phyloP scores from a whole-genome alignment of 345 rosid genomes.

The Pelargonium nanum region DNA sequence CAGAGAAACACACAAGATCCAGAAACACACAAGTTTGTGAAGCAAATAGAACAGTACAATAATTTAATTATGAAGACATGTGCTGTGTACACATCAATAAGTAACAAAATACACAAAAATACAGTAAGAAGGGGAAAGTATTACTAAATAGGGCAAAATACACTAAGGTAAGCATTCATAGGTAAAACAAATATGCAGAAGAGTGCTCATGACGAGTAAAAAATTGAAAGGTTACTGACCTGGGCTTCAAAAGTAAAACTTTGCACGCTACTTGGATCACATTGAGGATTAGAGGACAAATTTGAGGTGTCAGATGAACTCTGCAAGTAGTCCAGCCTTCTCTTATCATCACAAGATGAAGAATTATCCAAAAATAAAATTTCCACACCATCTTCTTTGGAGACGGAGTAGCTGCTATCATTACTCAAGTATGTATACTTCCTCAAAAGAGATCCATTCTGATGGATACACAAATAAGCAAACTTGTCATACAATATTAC shows the following conservation, averaged over 20 bases:
- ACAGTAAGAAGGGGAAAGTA: too few species aligned
- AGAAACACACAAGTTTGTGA: neutral
- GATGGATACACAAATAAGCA: constrained; percentile 18
- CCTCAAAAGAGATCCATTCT: constrained; percentile 84
- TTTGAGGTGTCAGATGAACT: constrained; percentile 28
- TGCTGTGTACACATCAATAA: neutral
- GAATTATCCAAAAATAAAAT: constrained; percentile 47
- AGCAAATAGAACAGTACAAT: neutral
- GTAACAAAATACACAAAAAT: neutral
- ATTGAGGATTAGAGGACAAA: constrained; percentile 26
- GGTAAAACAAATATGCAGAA: neutral
- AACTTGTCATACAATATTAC: neutral
- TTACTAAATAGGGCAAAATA: neutral
- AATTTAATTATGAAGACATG: neutral
- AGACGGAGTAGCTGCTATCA: constrained; percentile 81
- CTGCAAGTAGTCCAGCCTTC: constrained; percentile 23
- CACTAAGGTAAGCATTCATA: neutral
- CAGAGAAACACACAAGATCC: neutral
- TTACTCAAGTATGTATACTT: constrained; percentile 78
- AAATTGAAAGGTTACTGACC: constrained; percentile 28
- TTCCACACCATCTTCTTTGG: constrained; percentile 77
- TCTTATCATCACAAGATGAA: constrained; percentile 33
- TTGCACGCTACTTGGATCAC: constrained; percentile 32
- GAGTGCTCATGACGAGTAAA: neutral
- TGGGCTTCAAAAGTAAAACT: constrained; percentile 92